Evolutionary conservation across 2,329 filamentous ascomycete species (phyloP), one percentile per base, ranked within the genome.

Genomic region (Paramyrothecium roridum): DNA sequence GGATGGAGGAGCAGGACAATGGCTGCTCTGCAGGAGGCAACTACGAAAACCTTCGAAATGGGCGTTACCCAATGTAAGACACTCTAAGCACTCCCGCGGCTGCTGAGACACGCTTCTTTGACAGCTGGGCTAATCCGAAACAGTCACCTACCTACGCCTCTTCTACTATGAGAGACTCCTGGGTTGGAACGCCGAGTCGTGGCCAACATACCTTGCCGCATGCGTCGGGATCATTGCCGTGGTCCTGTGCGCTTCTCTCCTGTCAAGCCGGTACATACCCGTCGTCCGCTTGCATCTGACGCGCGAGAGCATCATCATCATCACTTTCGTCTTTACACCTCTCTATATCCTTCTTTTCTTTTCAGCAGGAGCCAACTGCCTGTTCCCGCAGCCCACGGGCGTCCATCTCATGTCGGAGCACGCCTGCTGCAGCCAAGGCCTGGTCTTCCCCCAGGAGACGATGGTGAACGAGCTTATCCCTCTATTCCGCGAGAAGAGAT

Each of bases 81-180:
- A 19, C 49, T 22, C 30, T 8, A 30, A 30, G 10, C 26, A 10
- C 26, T 30, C 26, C 26, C 26, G 26, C 26, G 10, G 26, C 26
- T 30, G 26, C 26, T 10, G 26, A 30, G 26, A 10, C 26, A 30
- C 26, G 26, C 26, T 8, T 19, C 11, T 51, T 6, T 19, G 21
- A 30, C 8, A 8, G n/a, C 16, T 17, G 20, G 30, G 19, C 20
- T 51, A 13, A 51, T 51, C 49, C 40, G 12, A 45, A n/a, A 20
- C 40, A 56, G 54, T 55, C 34, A 22, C 56, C 3, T 58, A 58
- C 37, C 47, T 58, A 6, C 57, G 57, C 3, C 57, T 58, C 23
- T 58, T 58, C 30, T 56, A 53, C 21, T 53, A 54, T 33, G 57
- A 58, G 16, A 45, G 46, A 16, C 55, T 56, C 1, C 57, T 40